phyloP scores from a whole-genome alignment of 495 filamentous ascomycete genomes.

The Penicillium diatomitis region DNA sequence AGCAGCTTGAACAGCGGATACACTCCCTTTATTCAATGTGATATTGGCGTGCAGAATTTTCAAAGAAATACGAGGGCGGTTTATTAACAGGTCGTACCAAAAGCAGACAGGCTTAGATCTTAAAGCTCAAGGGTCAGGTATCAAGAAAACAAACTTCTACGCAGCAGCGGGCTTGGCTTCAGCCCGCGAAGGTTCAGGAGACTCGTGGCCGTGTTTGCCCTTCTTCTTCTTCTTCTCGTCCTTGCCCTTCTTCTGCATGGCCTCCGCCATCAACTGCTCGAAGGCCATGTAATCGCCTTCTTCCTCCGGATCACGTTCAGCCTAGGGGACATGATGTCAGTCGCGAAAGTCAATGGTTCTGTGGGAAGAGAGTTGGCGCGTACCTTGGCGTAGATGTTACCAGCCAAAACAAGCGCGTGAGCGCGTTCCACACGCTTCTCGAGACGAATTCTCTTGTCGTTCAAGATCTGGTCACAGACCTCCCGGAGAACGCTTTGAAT shows the following conservation, averaged over 20 bases:
- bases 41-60: no score
- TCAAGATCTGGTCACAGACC: slow-evolving; percentile 62
- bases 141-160: slow-evolving; percentile 5
- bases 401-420: slow-evolving; percentile 76
- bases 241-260: slow-evolving; percentile 80
- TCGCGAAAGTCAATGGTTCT: background rate
- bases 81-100: slow-evolving; percentile 1
- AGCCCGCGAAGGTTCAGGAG: background rate
- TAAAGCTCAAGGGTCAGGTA: background rate
- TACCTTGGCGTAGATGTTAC: slow-evolving; percentile 84
- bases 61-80: no score
- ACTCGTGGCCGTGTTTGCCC: slow-evolving; percentile 16
- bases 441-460: slow-evolving; percentile 74
- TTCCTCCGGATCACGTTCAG: slow-evolving; percentile 84
- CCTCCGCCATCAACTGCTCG: slow-evolving; percentile 95
- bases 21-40: no score
- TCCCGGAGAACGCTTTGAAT: slow-evolving; percentile 93
- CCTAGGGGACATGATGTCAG: slow-evolving; percentile 40
- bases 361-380: slow-evolving; percentile 9
- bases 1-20: no score
- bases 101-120: background rate
- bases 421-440: slow-evolving; percentile 85
- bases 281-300: slow-evolving; percentile 99
- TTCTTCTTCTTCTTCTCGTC: slow-evolving; percentile 68
- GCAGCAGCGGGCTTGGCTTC: slow-evolving; percentile 7